Evolutionary conservation across 176 grass and related monocot genomes (phyloP).

Genomic region (Oryza meridionalis): DNA sequence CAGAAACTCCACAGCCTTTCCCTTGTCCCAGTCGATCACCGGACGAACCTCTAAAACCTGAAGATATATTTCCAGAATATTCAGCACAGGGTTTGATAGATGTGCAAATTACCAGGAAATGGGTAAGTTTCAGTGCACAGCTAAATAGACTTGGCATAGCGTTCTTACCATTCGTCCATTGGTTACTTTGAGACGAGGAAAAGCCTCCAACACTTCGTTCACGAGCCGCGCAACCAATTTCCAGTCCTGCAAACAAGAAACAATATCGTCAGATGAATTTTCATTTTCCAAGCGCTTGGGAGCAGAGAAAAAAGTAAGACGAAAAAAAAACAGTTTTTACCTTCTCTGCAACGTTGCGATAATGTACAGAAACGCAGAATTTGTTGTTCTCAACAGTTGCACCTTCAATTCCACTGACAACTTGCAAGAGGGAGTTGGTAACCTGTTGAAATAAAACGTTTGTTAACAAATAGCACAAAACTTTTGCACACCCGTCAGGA

Average conservation of each 20-base stretch:
- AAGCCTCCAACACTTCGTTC: conserved; percentile 54
- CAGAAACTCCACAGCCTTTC: conserved; percentile 90
- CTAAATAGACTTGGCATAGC: background rate
- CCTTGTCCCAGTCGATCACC: conserved; percentile 94
- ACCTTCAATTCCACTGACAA: conserved; percentile 61
- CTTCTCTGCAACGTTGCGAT: conserved; percentile 86
- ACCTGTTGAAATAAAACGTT: conserved; percentile 50
- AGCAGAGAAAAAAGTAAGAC: background rate
- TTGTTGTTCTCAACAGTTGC: conserved; percentile 90
- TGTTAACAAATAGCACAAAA: background rate
- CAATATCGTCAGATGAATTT: conserved; percentile 3
- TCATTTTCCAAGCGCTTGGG: background rate
- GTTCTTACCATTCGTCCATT: conserved; percentile 84
- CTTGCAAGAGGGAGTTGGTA: conserved; percentile 68
- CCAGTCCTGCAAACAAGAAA: conserved; percentile 58
- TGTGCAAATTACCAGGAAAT: background rate
- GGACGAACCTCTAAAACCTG: conserved; percentile 99
- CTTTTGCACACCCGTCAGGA: background rate
- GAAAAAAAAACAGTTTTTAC: conserved; percentile 19
- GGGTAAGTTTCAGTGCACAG: background rate
- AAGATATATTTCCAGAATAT: background rate
- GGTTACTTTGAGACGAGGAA: conserved; percentile 72
- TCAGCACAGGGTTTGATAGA: background rate
- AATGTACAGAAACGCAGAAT: conserved; percentile 93
- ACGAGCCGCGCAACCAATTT: conserved; percentile 63